These are phyloP conservation scores for Backusella morwellensis DNA, from an alignment of 192 early-diverging fungal species.

Conservation along the genomic window DNA sequence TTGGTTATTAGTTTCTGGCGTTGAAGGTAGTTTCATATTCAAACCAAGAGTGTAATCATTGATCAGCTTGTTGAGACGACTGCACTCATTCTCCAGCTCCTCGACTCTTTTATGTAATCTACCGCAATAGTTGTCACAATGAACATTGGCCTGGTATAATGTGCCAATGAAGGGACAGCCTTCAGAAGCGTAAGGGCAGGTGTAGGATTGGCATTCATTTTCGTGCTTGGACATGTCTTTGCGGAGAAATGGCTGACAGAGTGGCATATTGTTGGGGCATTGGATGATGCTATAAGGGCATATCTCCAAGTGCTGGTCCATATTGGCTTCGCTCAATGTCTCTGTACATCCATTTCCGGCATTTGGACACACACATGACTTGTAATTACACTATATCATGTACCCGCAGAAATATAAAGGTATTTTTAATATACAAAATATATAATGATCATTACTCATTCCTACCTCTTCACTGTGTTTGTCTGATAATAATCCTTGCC, in stretches of 20 bases:
- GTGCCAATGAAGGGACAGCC: slow-evolving; percentile 35
- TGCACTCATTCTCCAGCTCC: slow-evolving; percentile 22
- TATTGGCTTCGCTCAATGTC: neutral
- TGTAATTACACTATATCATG: slow-evolving; percentile 17
- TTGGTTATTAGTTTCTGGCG: neutral
- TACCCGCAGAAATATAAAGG: no score
- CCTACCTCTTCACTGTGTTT: slow-evolving; percentile 18
- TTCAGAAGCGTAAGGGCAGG: slow-evolving; percentile 23
- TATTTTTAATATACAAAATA: no score
- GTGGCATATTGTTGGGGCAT: slow-evolving; percentile 25
- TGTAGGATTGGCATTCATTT: slow-evolving; percentile 27
- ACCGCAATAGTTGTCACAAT: slow-evolving; percentile 32
- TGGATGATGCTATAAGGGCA: slow-evolving; percentile 22
- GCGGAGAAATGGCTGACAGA: slow-evolving; percentile 26
- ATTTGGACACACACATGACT: slow-evolving; percentile 29
- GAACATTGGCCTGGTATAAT: slow-evolving; percentile 11
- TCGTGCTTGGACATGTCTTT: slow-evolving; percentile 24
- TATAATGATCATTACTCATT: no score
- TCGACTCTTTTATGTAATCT: slow-evolving; percentile 23
- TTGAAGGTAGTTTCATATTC: neutral
- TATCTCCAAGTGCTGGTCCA: slow-evolving; percentile 15
- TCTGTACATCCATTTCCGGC: slow-evolving; percentile 27
- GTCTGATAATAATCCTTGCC: slow-evolving; percentile 24
- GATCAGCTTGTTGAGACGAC: slow-evolving; percentile 17
- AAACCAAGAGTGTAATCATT: neutral